These are phyloP conservation scores for Fusarium dimerum DNA, from an alignment of 2,329 filamentous ascomycete species.

Conservation along the genomic window DNA sequence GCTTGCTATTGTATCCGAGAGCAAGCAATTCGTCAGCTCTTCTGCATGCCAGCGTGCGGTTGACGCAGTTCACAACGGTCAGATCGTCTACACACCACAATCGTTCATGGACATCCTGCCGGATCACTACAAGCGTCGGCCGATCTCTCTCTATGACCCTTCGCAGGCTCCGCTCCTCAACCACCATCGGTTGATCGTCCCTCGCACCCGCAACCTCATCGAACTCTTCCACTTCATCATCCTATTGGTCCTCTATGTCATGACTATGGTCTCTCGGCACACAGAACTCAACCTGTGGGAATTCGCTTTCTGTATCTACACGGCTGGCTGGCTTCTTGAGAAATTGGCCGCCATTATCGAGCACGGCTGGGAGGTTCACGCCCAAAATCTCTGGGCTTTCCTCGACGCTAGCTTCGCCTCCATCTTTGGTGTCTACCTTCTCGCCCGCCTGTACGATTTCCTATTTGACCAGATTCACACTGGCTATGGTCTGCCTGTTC, in stretches of 20 bases:
- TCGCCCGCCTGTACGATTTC: constrained; percentile 60
- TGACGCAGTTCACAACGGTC: constrained; percentile 67
- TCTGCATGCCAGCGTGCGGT: constrained; percentile 70
- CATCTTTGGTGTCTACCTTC: constrained; percentile 63
- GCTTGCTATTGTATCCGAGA: constrained; percentile 71
- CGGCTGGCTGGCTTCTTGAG: constrained; percentile 67
- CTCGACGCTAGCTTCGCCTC: constrained; percentile 68
- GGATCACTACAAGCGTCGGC: constrained; percentile 71
- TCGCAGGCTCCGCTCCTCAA: constrained; percentile 66
- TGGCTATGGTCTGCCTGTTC: constrained; percentile 62
- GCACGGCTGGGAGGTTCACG: constrained; percentile 68
- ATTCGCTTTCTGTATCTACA: constrained; percentile 63
- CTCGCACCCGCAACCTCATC: constrained; percentile 65
- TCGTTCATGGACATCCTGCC: constrained; percentile 73
- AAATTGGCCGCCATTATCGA: constrained; percentile 66
- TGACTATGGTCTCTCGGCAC: constrained; percentile 63
- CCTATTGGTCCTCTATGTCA: constrained; percentile 61
- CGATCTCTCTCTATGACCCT: constrained; percentile 70
- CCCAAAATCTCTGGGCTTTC: constrained; percentile 75
- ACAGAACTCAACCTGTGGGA: constrained; percentile 53
- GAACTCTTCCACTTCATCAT: constrained; percentile 67
- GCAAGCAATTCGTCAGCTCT: constrained; percentile 66
- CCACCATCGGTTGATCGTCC: constrained; percentile 72
- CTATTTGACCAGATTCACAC: constrained; percentile 46
- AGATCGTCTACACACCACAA: constrained; percentile 69